phyloP scores from a whole-genome alignment of 139 green algal species.

The Haematococcus lacustris region DNA sequence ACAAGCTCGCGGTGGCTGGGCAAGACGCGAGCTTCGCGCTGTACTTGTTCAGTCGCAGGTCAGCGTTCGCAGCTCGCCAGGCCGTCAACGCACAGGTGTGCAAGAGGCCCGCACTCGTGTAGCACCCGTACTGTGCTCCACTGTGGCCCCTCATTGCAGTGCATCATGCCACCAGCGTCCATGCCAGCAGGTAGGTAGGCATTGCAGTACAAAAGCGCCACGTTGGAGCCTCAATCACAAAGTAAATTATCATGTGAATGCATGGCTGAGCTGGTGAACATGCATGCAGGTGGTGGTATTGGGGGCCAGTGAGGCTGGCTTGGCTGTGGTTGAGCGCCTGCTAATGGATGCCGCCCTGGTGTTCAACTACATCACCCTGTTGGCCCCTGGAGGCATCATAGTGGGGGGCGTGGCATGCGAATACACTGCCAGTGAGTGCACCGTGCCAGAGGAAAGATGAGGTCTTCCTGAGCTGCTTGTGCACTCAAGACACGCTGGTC shows the following conservation, averaged over 20 bases:
- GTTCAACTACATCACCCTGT: slow-evolving; percentile 58
- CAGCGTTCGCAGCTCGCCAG: slow-evolving; percentile 21
- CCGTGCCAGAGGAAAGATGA: neutral
- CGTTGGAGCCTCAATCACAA: no score
- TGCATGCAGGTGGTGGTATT: slow-evolving; percentile 54
- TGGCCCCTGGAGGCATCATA: slow-evolving; percentile 35
- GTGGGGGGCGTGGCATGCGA: slow-evolving; percentile 29
- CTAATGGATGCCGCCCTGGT: slow-evolving; percentile 32
- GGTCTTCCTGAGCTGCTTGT: neutral
- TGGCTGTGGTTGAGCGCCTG: slow-evolving; percentile 56
- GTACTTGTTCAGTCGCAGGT: slow-evolving; percentile 38
- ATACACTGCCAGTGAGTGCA: slow-evolving; percentile 24
- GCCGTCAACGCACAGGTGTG: slow-evolving; percentile 45
- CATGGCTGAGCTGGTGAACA: no score
- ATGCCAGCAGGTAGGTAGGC: no score
- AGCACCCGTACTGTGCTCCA: no score
- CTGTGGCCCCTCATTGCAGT: no score
- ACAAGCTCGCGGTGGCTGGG: neutral
- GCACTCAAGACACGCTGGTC: neutral
- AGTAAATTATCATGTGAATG: no score
- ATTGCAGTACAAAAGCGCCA: no score
- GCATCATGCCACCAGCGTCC: no score
- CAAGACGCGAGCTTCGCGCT: slow-evolving; percentile 37
- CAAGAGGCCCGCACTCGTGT: no score
- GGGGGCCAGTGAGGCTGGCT: slow-evolving; percentile 48